Conservation (phyloP, 2,329 filamentous ascomycete species). For the Leptosphaerulina australis region DNA sequence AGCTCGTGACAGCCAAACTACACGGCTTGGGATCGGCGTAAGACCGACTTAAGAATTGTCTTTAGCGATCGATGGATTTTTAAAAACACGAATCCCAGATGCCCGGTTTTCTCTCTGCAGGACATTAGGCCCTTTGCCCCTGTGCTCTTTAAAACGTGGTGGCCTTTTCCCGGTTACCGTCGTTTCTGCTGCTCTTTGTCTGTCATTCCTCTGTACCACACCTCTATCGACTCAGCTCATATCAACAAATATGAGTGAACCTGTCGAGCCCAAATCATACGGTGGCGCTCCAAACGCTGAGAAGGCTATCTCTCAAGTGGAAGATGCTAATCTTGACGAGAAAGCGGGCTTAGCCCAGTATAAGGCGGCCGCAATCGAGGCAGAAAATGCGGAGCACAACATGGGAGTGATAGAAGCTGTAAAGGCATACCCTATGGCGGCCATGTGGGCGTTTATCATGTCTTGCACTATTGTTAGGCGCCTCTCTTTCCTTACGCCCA, state of each 20-base stretch:
- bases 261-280: constrained; percentile 25
- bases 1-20: constrained; percentile 23
- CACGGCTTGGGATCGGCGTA: constrained; percentile 21
- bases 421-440: constrained; percentile 59
- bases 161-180: constrained; percentile 16
- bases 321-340: constrained; percentile 40
- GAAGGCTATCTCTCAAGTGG: constrained; percentile 31
- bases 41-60: constrained; percentile 19
- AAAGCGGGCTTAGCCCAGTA: too few relatives aligned
- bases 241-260: constrained; percentile 33
- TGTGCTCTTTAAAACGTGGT: constrained; percentile 30
- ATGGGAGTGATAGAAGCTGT: constrained; percentile 59
- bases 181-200: constrained; percentile 26
- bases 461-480: constrained; percentile 60
- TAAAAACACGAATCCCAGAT: constrained; percentile 19
- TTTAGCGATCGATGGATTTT: constrained; percentile 35
- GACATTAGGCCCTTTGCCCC: constrained; percentile 18
- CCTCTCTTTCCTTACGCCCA: too few relatives aligned
- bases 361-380: constrained; percentile 62
- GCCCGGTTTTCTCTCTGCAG: constrained; percentile 11
- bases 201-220: constrained; percentile 22
- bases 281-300: constrained; percentile 23
- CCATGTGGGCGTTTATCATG: constrained; percentile 62
- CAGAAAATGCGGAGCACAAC: constrained; percentile 60
- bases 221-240: constrained; percentile 21